Evolutionary conservation across 2,329 filamentous ascomycete species (phyloP).

Genomic region (Magnaporthiopsis poae): DNA sequence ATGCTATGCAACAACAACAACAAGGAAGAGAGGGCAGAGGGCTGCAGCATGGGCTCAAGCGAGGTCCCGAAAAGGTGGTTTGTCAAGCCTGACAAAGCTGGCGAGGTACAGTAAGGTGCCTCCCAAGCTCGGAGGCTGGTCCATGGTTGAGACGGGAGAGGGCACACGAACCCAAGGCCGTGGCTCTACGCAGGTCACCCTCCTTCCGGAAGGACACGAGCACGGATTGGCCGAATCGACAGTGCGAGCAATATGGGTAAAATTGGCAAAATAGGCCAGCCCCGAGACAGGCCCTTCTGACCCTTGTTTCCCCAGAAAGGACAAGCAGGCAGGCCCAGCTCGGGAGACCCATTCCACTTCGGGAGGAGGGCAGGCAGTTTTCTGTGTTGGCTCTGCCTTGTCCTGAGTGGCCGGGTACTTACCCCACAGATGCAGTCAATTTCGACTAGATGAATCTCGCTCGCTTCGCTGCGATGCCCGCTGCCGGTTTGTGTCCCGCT

Average conservation of each 20-base stretch:
- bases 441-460: neutral
- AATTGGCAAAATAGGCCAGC: conserved; percentile 7
- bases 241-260: conserved; percentile 7
- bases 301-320: neutral
- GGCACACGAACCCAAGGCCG: neutral
- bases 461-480: neutral
- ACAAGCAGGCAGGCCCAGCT: neutral
- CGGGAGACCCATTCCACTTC: neutral
- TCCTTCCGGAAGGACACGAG: neutral
- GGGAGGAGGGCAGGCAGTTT: neutral
- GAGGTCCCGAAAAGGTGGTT: neutral
- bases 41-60: neutral
- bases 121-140: neutral
- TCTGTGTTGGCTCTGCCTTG: neutral
- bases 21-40: neutral
- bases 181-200: neutral
- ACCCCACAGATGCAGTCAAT: conserved; percentile 5
- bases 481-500: neutral
- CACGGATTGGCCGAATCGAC: conserved; percentile 3
- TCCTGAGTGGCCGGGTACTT: neutral
- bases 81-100: conserved; percentile 1
- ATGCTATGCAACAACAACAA: neutral
- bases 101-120: neutral
- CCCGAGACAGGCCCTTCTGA: neutral
- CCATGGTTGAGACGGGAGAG: neutral